Percentiles rank a stretch among this genome's conserved stretches.
Evolutionary conservation across 768 basidiomycete species (phyloP).

Genomic region (Thelephora aurantiotincta): DNA sequence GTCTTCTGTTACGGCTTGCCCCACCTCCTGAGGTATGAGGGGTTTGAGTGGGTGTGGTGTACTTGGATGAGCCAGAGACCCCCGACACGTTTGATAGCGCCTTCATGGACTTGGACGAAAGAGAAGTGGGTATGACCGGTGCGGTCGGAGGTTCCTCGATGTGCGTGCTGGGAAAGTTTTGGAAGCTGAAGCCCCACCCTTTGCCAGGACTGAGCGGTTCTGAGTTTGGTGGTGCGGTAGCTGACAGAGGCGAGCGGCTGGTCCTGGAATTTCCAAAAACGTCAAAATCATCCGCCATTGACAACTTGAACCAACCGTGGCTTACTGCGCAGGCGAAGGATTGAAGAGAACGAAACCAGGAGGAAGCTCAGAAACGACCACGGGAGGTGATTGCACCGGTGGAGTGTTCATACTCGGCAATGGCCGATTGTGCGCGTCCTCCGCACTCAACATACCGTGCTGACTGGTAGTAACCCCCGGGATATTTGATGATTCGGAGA

Average conservation of each 20-base stretch:
- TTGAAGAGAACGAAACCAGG: constrained; percentile 2
- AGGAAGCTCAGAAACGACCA: not conserved
- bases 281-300: no score
- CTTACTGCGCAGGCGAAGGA: no score
- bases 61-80: not conserved
- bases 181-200: not conserved
- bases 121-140: not conserved
- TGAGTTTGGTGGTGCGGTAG: no score
- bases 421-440: not conserved
- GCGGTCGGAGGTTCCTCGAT: not conserved
- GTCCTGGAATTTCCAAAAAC: no score
- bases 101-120: no score
- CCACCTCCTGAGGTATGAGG: not conserved
- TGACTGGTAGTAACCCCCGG: not conserved
- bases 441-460: not conserved
- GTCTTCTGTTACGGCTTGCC: not conserved
- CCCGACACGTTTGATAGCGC: no score
- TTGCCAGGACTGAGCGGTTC: no score
- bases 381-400: not conserved
- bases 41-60: not conserved
- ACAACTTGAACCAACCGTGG: no score
- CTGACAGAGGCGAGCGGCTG: no score
- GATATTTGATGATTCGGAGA: not conserved
- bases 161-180: not conserved
- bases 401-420: not conserved